phyloP scores from a whole-genome alignment of 306 rosid species.

The Ceratonia siliqua region DNA sequence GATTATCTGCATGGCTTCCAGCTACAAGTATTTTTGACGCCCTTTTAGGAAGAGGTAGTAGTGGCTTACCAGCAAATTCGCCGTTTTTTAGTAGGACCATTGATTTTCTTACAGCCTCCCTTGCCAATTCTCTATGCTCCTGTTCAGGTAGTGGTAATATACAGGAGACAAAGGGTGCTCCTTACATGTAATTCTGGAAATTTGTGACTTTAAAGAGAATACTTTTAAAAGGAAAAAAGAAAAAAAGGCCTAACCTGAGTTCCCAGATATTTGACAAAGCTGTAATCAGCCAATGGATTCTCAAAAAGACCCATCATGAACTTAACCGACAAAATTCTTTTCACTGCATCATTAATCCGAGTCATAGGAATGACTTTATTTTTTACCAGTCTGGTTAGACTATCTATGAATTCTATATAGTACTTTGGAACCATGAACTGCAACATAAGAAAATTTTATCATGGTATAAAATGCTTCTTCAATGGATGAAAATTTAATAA shows the following conservation, averaged over 20 bases:
- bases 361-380: conserved; percentile 32
- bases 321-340: conserved; percentile 40
- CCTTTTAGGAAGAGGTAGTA: conserved; percentile 47
- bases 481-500: background rate
- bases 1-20: conserved; percentile 47
- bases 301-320: conserved; percentile 46
- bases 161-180: background rate
- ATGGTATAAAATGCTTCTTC: background rate
- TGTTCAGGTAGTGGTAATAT: background rate
- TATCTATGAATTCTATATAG: conserved; percentile 38
- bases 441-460: background rate
- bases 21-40: conserved; percentile 43
- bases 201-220: background rate
- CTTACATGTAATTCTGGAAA: background rate
- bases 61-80: conserved; percentile 27
- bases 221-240: too few species aligned
- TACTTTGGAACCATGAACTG: conserved; percentile 42
- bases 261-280: conserved; percentile 35
- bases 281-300: conserved; percentile 39
- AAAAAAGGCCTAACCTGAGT: conserved; percentile 26
- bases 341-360: conserved; percentile 45
- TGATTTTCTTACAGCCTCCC: conserved; percentile 45
- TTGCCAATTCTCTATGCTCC: conserved; percentile 47
- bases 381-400: conserved; percentile 32
- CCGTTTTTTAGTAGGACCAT: conserved; percentile 42